A percentile compares a stretch with the other conserved stretches of the same genome.
phyloP scores from a whole-genome alignment of 805 yeast species.

The Kuraishia molischiana region DNA sequence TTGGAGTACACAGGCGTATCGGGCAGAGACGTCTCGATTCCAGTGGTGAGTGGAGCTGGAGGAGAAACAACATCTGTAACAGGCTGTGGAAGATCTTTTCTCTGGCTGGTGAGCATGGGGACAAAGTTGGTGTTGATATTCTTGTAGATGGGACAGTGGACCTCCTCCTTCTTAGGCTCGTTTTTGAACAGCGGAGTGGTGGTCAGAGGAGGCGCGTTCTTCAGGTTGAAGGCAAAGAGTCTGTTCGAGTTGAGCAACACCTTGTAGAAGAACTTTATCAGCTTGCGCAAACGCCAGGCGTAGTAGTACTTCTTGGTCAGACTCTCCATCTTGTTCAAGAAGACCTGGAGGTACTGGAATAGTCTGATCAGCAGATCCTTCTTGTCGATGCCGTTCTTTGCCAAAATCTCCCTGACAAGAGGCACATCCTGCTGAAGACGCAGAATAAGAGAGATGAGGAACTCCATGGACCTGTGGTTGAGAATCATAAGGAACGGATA shows the following conservation, averaged over 20 bases:
- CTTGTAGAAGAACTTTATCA: constrained; percentile 27
- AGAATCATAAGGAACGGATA: constrained; percentile 40
- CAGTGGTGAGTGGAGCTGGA: neutral
- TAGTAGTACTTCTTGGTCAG: constrained; percentile 31
- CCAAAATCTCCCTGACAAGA: constrained; percentile 20
- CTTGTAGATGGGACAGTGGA: constrained; percentile 9
- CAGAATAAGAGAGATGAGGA: constrained; percentile 44
- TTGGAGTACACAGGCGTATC: neutral
- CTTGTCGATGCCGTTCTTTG: constrained; percentile 21
- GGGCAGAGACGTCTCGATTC: neutral
- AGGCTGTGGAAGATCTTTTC: neutral
- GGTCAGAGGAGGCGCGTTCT: constrained; percentile 4
- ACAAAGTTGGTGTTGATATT: constrained; percentile 6
- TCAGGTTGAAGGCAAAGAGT: constrained; percentile 21
- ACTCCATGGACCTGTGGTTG: constrained; percentile 49
- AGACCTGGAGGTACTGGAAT: constrained; percentile 22
- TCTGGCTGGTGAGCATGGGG: constrained; percentile 1
- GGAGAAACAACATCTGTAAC: neutral
- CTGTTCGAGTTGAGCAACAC: constrained; percentile 23
- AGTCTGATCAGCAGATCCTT: constrained; percentile 21
- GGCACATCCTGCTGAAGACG: constrained; percentile 31
- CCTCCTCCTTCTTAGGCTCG: neutral
- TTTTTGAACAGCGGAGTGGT: neutral
- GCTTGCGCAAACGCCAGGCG: constrained; percentile 34
- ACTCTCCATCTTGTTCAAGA: constrained; percentile 23